phyloP scores from a whole-genome alignment of 768 basidiomycete species.

The Kwoniella botswanensis region DNA sequence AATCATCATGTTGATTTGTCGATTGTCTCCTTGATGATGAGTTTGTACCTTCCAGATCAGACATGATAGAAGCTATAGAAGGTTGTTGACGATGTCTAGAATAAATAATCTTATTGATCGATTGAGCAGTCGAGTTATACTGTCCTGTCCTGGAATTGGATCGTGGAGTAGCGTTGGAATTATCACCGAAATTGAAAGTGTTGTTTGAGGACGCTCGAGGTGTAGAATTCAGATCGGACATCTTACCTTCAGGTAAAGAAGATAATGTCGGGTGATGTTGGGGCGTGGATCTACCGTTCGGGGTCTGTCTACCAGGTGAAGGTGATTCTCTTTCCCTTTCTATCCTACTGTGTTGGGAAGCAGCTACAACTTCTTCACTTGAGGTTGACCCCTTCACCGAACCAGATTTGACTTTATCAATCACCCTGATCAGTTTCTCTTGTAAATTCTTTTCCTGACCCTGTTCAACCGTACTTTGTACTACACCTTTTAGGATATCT shows the following conservation, averaged over 20 bases:
- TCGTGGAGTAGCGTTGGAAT: neutral
- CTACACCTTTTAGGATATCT: slow-evolving; percentile 56
- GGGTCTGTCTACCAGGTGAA: slow-evolving; percentile 4
- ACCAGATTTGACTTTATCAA: slow-evolving; percentile 57
- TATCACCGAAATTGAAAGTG: slow-evolving; percentile 9
- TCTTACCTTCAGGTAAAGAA: slow-evolving; percentile 31
- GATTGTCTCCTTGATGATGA: neutral
- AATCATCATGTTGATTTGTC: slow-evolving; percentile 8
- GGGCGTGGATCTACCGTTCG: slow-evolving; percentile 30
- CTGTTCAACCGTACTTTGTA: slow-evolving; percentile 34
- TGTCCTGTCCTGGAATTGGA: slow-evolving; percentile 18
- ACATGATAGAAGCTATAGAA: slow-evolving; percentile 76
- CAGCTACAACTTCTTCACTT: slow-evolving; percentile 16
- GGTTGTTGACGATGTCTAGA: slow-evolving; percentile 62
- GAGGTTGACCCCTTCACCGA: slow-evolving; percentile 10
- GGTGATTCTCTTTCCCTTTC: slow-evolving; percentile 2
- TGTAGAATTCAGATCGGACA: slow-evolving; percentile 17
- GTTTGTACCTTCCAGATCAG: slow-evolving; percentile 55
- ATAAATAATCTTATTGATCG: slow-evolving; percentile 41
- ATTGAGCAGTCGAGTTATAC: slow-evolving; percentile 35
- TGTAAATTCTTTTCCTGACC: slow-evolving; percentile 49
- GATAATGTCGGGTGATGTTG: slow-evolving; percentile 22
- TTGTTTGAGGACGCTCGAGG: slow-evolving; percentile 17
- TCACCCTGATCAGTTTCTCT: slow-evolving; percentile 59
- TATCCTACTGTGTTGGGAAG: too few species aligned